Percentiles rank a stretch among this genome's conserved stretches.
phyloP scores from a whole-genome alignment of 352 stramenopile species.

The Pythium folliculosum region DNA sequence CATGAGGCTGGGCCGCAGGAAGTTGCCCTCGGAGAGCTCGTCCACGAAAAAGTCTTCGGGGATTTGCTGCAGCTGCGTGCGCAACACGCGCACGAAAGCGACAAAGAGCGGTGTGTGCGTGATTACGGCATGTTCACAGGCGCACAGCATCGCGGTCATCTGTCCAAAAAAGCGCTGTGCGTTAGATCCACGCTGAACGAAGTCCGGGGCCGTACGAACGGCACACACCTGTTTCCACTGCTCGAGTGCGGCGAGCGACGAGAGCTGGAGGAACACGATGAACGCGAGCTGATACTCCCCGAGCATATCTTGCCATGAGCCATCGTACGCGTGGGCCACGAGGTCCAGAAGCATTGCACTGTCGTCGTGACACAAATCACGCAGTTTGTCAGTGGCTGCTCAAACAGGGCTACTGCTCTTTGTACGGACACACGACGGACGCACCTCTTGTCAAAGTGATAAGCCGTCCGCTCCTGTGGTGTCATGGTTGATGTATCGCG shows the following conservation, averaged over 20 bases:
- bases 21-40: slow-evolving; percentile 18
- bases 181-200: background rate
- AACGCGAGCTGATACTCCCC: slow-evolving; percentile 95
- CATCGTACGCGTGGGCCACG: slow-evolving; percentile 22
- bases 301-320: slow-evolving; percentile 78
- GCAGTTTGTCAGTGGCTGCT: background rate
- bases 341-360: slow-evolving; percentile 53
- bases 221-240: slow-evolving; percentile 84
- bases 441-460: slow-evolving; percentile 81
- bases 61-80: slow-evolving; percentile 39
- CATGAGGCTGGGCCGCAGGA: slow-evolving; percentile 19
- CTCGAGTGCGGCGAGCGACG: slow-evolving; percentile 90
- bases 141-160: slow-evolving; percentile 39
- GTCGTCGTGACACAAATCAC: background rate
- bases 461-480: slow-evolving; percentile 59
- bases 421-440: background rate
- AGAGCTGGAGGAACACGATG: slow-evolving; percentile 92
- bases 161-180: slow-evolving; percentile 7
- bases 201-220: background rate
- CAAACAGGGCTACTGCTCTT: no score
- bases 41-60: slow-evolving; percentile 28
- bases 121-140: slow-evolving; percentile 32
- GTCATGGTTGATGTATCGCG: slow-evolving; percentile 38
- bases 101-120: slow-evolving; percentile 30
- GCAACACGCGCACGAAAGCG: slow-evolving; percentile 34